These are phyloP conservation scores for Euphorbia tirucalli DNA, from an alignment of 345 rosid species.

Conservation along the genomic window DNA sequence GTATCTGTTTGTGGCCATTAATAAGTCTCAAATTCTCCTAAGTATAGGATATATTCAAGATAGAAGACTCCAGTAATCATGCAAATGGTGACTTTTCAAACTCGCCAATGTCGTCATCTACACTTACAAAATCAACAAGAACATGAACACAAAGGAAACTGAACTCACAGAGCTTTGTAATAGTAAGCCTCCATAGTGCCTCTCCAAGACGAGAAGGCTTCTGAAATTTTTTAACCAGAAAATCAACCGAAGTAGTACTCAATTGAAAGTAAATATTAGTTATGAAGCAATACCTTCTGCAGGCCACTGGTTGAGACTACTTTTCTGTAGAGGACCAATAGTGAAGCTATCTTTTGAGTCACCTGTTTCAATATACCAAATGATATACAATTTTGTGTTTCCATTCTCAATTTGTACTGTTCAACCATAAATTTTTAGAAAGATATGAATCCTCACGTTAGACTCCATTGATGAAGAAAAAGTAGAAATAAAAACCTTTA, in stretches of 20 bases:
- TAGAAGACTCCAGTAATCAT: too few species aligned
- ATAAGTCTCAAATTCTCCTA: neutral
- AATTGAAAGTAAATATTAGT: neutral
- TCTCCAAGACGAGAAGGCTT: conserved; percentile 64
- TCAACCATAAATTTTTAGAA: neutral
- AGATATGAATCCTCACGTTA: neutral
- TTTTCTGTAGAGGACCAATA: conserved; percentile 53
- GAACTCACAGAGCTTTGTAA: conserved; percentile 47
- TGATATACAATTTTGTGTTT: conserved; percentile 1
- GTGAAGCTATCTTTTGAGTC: conserved; percentile 73
- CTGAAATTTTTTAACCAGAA: conserved; percentile 43
- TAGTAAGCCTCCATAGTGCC: conserved; percentile 55
- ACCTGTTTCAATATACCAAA: conserved; percentile 38
- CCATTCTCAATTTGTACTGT: neutral
- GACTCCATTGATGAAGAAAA: neutral
- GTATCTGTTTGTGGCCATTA: neutral
- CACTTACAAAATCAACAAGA: neutral
- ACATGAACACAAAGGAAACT: conserved; percentile 6
- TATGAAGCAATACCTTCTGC: conserved; percentile 39
- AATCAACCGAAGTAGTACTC: neutral
- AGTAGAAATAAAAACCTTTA: conserved; percentile 33
- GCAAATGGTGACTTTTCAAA: too few species aligned
- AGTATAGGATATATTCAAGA: too few species aligned
- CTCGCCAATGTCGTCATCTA: neutral
- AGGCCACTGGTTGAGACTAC: conserved; percentile 70